Evolutionary conservation across 129 eudicot species (phyloP).

Genomic region (Flaveria ramosissima): DNA sequence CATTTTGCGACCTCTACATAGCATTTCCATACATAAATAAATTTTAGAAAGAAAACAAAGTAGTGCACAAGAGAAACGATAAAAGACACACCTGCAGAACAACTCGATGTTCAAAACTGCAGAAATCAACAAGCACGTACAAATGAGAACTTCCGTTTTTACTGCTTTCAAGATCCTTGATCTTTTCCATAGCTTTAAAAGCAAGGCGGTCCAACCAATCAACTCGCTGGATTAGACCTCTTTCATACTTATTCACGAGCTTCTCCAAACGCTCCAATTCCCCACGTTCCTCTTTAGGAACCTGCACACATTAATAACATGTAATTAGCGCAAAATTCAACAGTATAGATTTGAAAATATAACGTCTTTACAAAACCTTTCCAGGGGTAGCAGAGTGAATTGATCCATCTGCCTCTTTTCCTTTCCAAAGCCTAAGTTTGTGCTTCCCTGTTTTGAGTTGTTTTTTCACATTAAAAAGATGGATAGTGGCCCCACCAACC

Average conservation of each 20-base stretch:
- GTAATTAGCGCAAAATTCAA: not conserved
- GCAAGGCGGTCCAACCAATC: conserved; percentile 98
- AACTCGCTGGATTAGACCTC: conserved; percentile 91
- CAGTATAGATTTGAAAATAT: conserved; percentile 12
- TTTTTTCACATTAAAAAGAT: conserved; percentile 85
- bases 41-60: not conserved
- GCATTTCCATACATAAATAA: not conserved
- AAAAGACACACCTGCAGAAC: conserved; percentile 70
- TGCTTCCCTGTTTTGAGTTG: conserved; percentile 96
- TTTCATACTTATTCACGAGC: conserved; percentile 94
- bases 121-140: conserved; percentile 77
- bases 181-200: conserved; percentile 81
- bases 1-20: not conserved
- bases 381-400: conserved; percentile 89
- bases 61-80: not conserved
- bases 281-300: conserved; percentile 93
- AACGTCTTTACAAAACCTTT: conserved; percentile 54
- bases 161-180: conserved; percentile 80
- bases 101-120: conserved; percentile 97
- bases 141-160: conserved; percentile 79
- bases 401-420: conserved; percentile 97
- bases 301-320: conserved; percentile 44
- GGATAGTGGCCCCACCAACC: conserved; percentile 96
- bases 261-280: conserved; percentile 92
- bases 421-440: conserved; percentile 96